phyloP scores from a whole-genome alignment of 2,329 filamentous ascomycete genomes.

The Fusarium sp. region DNA sequence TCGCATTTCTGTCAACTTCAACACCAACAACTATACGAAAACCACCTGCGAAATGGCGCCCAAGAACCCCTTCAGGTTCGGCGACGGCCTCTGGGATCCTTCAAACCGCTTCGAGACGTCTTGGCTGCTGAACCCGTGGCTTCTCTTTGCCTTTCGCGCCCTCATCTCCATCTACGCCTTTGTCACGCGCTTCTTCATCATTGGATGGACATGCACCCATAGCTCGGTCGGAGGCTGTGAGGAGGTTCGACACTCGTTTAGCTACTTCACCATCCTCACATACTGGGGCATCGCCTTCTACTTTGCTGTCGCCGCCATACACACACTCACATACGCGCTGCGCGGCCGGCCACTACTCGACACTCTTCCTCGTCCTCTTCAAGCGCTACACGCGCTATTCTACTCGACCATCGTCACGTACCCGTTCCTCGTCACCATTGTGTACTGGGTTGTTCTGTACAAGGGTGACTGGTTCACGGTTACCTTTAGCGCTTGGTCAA shows the following conservation, averaged over 20 bases:
- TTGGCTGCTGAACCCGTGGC: conserved; percentile 78
- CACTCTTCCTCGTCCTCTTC: conserved; percentile 69
- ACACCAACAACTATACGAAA: neutral
- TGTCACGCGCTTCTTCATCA: conserved; percentile 74
- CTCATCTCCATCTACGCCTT: conserved; percentile 75
- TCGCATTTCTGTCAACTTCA: neutral
- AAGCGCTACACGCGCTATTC: conserved; percentile 72
- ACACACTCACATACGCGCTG: conserved; percentile 75
- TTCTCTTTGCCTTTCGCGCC: conserved; percentile 69
- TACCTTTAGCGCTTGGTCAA: conserved; percentile 69
- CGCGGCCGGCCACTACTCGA: conserved; percentile 67
- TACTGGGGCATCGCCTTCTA: conserved; percentile 90
- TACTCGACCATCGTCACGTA: conserved; percentile 73
- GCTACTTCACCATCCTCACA: conserved; percentile 84
- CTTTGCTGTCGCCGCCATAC: conserved; percentile 73
- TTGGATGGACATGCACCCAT: conserved; percentile 73
- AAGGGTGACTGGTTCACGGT: conserved; percentile 60
- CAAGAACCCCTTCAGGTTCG: conserved; percentile 53
- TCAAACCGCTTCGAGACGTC: conserved; percentile 81
- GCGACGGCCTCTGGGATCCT: conserved; percentile 61
- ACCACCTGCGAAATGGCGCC: conserved; percentile 28
- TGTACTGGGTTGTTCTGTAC: conserved; percentile 77
- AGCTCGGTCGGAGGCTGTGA: conserved; percentile 55
- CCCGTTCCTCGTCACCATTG: conserved; percentile 76
- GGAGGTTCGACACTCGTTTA: conserved; percentile 70